Base-by-base conservation (phyloP, 2,329 filamentous ascomycete species). In the Orbilia quercus region DNA sequence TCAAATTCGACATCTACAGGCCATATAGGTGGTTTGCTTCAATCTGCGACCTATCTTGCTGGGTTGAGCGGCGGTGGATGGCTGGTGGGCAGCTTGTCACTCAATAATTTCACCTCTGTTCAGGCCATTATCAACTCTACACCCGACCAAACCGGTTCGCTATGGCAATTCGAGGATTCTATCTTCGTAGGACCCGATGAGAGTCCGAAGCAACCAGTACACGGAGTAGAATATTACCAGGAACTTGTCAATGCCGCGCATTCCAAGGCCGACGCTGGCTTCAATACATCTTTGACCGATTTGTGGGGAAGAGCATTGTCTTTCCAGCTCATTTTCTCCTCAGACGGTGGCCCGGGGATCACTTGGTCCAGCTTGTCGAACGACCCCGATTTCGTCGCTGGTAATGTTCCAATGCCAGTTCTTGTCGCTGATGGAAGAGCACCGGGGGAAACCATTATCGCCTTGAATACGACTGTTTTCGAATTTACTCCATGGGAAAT, bases 31-130 rank as follows among this genome's bases (percentile, higher is more conserved):
- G 92, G 92, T 2, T 82, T 96, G 75, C 83, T 96, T 73, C 92
- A 96, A 82, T 85, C 90, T 1, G 81, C 91, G 0, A 96, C 91
- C 0, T 96, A 96, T 79, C 80, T 96, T 9, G 85, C 91, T 1
- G 92, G 91, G 7, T 84, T 96, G 2, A 94, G 91, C 6, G 92
- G 92, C 31, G 92, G 92, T 62, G 87, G 89, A 59, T 96, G 92
- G 92, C 84, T 96, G n/a, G 86, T 96, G 1, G 91, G 91, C 14
- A 91, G 89, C 65, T 82, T 96, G 11, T 94, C 87, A 75, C 83
- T 88, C 77, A 88, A 89, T 80, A 73, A 71, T 36, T 71, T 71
- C 36, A 71, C 66, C 1, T 57, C 57, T 4, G 66, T 71, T 9
- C 20, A 71, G 44, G 66, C 57, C 6, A 63, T 71, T 16, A 22